phyloP scores from a whole-genome alignment of 805 yeast genomes.

The Cyberlindnera maclurae region DNA sequence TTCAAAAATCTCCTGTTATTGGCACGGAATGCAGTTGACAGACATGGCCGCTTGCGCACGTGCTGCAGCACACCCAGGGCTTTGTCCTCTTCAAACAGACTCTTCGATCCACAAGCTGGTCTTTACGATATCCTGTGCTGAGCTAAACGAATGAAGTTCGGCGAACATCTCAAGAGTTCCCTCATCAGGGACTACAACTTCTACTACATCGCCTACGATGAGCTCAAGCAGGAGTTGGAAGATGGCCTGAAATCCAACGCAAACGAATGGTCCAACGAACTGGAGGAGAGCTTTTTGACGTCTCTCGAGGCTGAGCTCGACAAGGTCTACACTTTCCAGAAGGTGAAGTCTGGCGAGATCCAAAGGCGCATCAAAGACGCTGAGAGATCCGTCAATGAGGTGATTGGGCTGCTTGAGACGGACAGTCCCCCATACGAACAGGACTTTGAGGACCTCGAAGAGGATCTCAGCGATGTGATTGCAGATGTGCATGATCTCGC shows the following conservation, averaged over 20 bases:
- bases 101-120: too few relatives aligned
- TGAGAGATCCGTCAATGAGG: conserved; percentile 63
- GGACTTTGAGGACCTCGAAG: conserved; percentile 68
- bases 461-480: conserved; percentile 76
- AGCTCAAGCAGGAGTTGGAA: conserved; percentile 74
- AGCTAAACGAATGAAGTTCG: conserved; percentile 96
- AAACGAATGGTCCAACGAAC: conserved; percentile 61
- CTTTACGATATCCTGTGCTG: too few relatives aligned
- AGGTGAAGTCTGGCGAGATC: conserved; percentile 81
- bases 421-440: conserved; percentile 49
- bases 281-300: conserved; percentile 76
- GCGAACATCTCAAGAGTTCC: conserved; percentile 85
- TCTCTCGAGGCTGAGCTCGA: conserved; percentile 77
- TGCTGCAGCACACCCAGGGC: too few relatives aligned
- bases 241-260: conserved; percentile 54
- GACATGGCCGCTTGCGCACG: too few relatives aligned
- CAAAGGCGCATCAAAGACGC: conserved; percentile 77
- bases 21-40: too few relatives aligned
- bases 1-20: too few relatives aligned
- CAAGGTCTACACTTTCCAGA: conserved; percentile 87
- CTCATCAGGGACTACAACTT: conserved; percentile 85
- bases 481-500: conserved; percentile 97
- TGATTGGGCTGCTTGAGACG: conserved; percentile 48
- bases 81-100: too few relatives aligned
- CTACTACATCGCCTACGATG: conserved; percentile 90